phyloP scores from a whole-genome alignment of 805 yeast species.

The Lipomyces anomalus region DNA sequence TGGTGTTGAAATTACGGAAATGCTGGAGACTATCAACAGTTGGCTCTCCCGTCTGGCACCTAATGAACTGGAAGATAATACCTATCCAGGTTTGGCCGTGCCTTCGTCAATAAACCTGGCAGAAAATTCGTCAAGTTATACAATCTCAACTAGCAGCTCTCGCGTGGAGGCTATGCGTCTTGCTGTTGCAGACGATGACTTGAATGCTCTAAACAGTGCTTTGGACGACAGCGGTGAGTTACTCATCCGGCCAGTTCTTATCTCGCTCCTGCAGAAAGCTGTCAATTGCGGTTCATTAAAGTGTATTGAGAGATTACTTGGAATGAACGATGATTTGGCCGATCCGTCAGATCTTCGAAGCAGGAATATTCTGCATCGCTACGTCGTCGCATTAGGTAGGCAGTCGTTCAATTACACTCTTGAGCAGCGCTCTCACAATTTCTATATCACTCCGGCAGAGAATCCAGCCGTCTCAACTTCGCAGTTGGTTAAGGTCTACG shows the following conservation, averaged over 20 bases:
- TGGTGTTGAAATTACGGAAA: constrained; percentile 52
- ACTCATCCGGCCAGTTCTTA: constrained; percentile 30
- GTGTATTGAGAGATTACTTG: constrained; percentile 55
- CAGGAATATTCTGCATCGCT: constrained; percentile 80
- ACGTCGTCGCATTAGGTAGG: constrained; percentile 65
- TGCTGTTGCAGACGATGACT: constrained; percentile 41
- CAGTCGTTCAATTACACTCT: constrained; percentile 12
- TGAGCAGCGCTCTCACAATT: constrained; percentile 9
- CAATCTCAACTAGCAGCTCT: constrained; percentile 8
- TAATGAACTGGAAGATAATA: constrained; percentile 21
- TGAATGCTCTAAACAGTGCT: constrained; percentile 40
- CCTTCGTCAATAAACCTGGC: neutral
- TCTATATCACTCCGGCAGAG: constrained; percentile 42
- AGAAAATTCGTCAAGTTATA: neutral
- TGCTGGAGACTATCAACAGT: constrained; percentile 48
- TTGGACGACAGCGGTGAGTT: constrained; percentile 28
- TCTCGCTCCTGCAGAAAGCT: constrained; percentile 61
- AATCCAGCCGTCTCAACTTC: constrained; percentile 44
- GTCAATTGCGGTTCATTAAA: constrained; percentile 49
- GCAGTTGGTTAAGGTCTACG: constrained; percentile 49
- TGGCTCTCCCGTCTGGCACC: constrained; percentile 51
- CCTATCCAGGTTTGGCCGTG: neutral
- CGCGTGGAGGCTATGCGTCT: constrained; percentile 18
- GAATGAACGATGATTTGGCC: constrained; percentile 45
- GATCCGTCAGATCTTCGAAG: constrained; percentile 73